Percentiles rank a stretch among this genome's conserved stretches.
phyloP scores from a whole-genome alignment of 441 rosid species.

The Euphorbia corollata region DNA sequence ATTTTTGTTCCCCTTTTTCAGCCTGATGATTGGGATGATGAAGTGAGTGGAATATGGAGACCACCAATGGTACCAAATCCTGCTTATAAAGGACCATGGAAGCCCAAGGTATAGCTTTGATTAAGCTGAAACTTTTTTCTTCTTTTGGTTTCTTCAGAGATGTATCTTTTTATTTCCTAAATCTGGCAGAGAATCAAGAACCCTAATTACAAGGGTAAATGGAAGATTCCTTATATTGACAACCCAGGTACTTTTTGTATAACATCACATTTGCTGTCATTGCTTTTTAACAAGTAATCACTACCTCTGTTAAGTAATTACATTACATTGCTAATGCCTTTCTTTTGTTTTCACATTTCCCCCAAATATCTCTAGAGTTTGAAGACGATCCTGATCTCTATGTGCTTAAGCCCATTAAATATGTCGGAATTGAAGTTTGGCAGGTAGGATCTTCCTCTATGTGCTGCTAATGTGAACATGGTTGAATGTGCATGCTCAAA shows the following conservation, averaged over 20 bases:
- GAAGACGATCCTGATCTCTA: conserved; percentile 96
- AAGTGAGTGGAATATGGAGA: conserved; percentile 71
- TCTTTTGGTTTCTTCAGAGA: conserved; percentile 1
- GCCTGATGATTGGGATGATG: conserved; percentile 93
- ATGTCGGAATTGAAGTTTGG: conserved; percentile 88
- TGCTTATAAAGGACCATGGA: conserved; percentile 87
- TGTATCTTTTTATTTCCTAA: background rate
- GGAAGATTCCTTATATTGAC: conserved; percentile 85
- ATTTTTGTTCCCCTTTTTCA: conserved; percentile 19
- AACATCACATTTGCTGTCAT: background rate
- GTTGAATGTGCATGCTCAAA: conserved; percentile 1
- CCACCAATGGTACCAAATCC: conserved; percentile 78
- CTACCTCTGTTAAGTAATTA: background rate
- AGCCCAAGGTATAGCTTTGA: conserved; percentile 48
- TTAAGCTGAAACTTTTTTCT: conserved; percentile 2
- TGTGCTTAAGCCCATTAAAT: conserved; percentile 75
- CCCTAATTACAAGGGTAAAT: conserved; percentile 82
- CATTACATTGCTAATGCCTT: background rate
- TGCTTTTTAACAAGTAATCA: background rate
- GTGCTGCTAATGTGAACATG: background rate
- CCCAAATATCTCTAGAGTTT: conserved; percentile 46
- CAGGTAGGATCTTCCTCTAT: conserved; percentile 44
- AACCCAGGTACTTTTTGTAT: conserved; percentile 56
- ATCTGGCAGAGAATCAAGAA: conserved; percentile 70
- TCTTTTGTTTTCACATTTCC: conserved; percentile 4